phyloP scores from a whole-genome alignment of 116 monocot genomes.

The Trichopus zeylanicus region DNA sequence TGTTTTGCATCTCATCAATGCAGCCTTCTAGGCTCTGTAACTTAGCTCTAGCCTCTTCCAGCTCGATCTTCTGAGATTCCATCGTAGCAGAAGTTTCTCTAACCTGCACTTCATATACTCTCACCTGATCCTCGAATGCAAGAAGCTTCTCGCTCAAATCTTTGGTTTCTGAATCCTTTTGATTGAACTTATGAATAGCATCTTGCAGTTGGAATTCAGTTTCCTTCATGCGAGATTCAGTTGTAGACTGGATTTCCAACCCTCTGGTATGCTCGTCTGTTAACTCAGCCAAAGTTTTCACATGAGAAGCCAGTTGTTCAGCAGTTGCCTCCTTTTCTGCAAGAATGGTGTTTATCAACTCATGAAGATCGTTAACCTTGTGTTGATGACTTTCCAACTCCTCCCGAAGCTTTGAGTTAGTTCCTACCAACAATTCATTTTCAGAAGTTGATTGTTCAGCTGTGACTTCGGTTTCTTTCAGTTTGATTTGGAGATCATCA shows the following conservation, averaged over 20 bases:
- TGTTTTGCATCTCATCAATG: slow-evolving; percentile 28
- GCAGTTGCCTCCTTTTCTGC: slow-evolving; percentile 57
- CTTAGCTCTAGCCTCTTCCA: slow-evolving; percentile 46
- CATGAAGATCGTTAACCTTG: slow-evolving; percentile 57
- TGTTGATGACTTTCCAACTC: slow-evolving; percentile 46
- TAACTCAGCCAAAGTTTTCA: slow-evolving; percentile 38
- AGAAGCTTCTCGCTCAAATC: slow-evolving; percentile 54
- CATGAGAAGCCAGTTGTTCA: slow-evolving; percentile 42
- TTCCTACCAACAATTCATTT: slow-evolving; percentile 35
- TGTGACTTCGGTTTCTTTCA: slow-evolving; percentile 32
- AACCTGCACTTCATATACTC: slow-evolving; percentile 45
- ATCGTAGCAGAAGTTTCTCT: slow-evolving; percentile 20
- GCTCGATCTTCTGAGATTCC: slow-evolving; percentile 30
- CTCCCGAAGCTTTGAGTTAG: slow-evolving; percentile 51
- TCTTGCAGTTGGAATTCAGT: slow-evolving; percentile 43
- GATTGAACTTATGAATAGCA: slow-evolving; percentile 31
- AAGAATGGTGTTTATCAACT: slow-evolving; percentile 30
- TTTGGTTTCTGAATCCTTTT: slow-evolving; percentile 56
- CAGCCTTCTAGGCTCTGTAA: slow-evolving; percentile 28
- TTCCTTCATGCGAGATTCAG: slow-evolving; percentile 49
- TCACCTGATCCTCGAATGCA: slow-evolving; percentile 47
- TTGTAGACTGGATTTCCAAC: slow-evolving; percentile 43
- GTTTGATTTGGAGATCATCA: slow-evolving; percentile 42
- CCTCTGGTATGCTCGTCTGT: slow-evolving; percentile 48
- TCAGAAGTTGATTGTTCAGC: slow-evolving; percentile 37